These are phyloP conservation scores for Quercus mongolica DNA, from an alignment of 306 rosid species.

Conservation along the genomic window DNA sequence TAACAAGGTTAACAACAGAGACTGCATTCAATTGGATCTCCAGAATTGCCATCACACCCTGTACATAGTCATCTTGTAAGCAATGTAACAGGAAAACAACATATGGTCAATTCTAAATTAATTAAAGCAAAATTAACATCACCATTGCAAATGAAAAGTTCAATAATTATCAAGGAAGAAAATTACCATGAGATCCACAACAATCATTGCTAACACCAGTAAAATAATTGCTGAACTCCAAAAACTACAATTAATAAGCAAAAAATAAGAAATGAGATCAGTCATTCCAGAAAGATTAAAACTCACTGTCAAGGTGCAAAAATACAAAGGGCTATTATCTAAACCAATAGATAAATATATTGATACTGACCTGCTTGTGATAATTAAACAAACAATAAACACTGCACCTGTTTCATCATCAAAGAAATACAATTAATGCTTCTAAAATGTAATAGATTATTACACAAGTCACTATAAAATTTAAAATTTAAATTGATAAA, in stretches of 20 bases:
- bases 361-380: slow-evolving; percentile 77
- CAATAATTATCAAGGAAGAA: slow-evolving; percentile 10
- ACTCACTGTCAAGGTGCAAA: slow-evolving; percentile 10
- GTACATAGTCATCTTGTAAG: slow-evolving; percentile 31
- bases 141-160: slow-evolving; percentile 10
- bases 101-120: neutral
- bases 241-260: slow-evolving; percentile 46
- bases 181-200: slow-evolving; percentile 87
- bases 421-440: slow-evolving; percentile 26
- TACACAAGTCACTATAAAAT: neutral
- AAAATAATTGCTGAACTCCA: slow-evolving; percentile 96
- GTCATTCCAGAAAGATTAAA: slow-evolving; percentile 18
- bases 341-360: slow-evolving; percentile 20
- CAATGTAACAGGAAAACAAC: neutral
- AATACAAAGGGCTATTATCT: neutral
- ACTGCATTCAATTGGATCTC: slow-evolving; percentile 92
- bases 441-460: slow-evolving; percentile 13
- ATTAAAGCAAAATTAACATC: neutral
- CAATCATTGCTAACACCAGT: slow-evolving; percentile 86
- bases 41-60: slow-evolving; percentile 98
- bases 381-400: slow-evolving; percentile 84
- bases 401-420: slow-evolving; percentile 79
- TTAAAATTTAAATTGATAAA: neutral
- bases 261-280: slow-evolving; percentile 25
- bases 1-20: slow-evolving; percentile 91